Evolutionary conservation across 1,139 yeast genomes (phyloP).

Genomic region (Debaryomycetaceae sp.): DNA sequence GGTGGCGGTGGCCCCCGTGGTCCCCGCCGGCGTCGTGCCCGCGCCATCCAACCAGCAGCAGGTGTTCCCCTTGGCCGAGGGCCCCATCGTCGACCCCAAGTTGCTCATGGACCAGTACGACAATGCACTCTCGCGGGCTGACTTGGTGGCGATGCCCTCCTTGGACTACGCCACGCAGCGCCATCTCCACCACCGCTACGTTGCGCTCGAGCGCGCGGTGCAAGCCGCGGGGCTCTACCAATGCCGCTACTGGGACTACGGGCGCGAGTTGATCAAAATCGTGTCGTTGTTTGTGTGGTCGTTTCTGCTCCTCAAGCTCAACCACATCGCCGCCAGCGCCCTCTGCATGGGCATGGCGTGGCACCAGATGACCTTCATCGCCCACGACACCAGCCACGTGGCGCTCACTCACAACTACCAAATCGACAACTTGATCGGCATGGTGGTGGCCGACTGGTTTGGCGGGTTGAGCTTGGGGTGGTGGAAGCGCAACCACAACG

Average conservation of each 20-base stretch:
- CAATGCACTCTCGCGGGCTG: constrained; percentile 47
- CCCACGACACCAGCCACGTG: constrained; percentile 87
- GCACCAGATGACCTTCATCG: constrained; percentile 88
- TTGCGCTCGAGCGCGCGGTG: constrained; percentile 54
- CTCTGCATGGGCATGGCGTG: constrained; percentile 69
- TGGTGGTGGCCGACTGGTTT: constrained; percentile 66
- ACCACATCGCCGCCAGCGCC: constrained; percentile 55
- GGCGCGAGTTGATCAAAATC: constrained; percentile 62
- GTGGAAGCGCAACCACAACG: constrained; percentile 94
- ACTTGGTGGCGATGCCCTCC: constrained; percentile 53
- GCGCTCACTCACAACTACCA: constrained; percentile 79
- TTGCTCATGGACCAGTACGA: constrained; percentile 55
- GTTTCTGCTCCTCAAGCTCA: constrained; percentile 43
- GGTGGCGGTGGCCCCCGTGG: constrained; percentile 37
- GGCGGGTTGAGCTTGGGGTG: constrained; percentile 92
- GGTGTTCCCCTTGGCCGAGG: constrained; percentile 31
- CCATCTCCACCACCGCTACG: constrained; percentile 51
- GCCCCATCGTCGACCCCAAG: constrained; percentile 51
- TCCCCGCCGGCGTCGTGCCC: constrained; percentile 46
- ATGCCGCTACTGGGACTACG: constrained; percentile 71
- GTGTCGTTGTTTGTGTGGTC: constrained; percentile 47
- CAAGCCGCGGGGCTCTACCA: constrained; percentile 59
- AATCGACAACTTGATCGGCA: constrained; percentile 72
- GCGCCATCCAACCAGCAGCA: constrained; percentile 31
- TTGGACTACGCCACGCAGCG: constrained; percentile 67